Base-by-base conservation (phyloP, 768 basidiomycete species). In the Tylopilus sp. region DNA sequence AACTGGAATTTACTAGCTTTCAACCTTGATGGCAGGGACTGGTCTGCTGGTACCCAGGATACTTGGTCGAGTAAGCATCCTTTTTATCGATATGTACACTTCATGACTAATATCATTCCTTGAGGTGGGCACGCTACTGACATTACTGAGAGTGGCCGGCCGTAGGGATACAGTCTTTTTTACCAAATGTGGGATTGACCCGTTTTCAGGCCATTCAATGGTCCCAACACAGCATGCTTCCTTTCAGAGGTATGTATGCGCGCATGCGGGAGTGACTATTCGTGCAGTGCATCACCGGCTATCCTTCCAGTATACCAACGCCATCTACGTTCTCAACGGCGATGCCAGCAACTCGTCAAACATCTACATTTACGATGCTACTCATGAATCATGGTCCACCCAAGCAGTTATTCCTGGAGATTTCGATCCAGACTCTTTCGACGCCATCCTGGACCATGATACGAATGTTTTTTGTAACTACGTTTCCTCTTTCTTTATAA, bases 371-470 rank as follows among this genome's bases (percentile, higher is more conserved):
- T 97, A 85, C 71, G 80, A 93, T 61, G 89, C 86, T 7, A 64
- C 73, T 8, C 77, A 74, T 21, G 80, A 82, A 54, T 77, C 85
- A 1, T 95, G 94, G 94, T 80, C 87, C 3, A 86, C 79, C 3
- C 94, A 98, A 64, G 57, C 73, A 3, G 78, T 78, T 21, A 77
- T 71, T 6, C 58, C 76, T 1, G 78, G 76, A 31, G 68, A 67
- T 47, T 85, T 87, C 58, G 83, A 93, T 65, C 78, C 81, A 5
- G 67, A 75, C 3, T 79, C 80, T 18, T 86, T 84, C 60, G 76
- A 73, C 26, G 80, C 88, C 23, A 84, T 95, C 55, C 79, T 98
- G 30, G 94, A 98, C 71, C 94, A 95, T 57, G 94, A 98, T 67
- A 98, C 94, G 44, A 94, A 95, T 55, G 82, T 86, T 52, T 86